Percentiles rank a stretch among this genome's conserved stretches.
These are phyloP conservation scores for Podaxis rugospora DNA, from an alignment of 768 basidiomycete genomes.

Conservation along the genomic window DNA sequence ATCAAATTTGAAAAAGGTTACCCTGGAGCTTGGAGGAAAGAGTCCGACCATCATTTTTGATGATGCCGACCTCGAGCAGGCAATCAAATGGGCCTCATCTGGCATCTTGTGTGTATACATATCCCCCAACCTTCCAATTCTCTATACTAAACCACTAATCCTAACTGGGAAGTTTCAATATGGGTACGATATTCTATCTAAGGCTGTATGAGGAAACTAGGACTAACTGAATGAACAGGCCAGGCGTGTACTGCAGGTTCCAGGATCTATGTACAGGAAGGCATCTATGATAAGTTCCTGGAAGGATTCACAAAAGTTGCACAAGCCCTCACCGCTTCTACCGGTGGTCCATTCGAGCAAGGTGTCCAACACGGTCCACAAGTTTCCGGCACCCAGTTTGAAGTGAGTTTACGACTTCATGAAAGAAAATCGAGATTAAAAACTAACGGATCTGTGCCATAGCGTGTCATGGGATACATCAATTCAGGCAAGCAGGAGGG, in stretches of 20 bases:
- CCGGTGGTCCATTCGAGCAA: slow-evolving; percentile 62
- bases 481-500: slow-evolving; percentile 69
- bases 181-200: slow-evolving; percentile 15
- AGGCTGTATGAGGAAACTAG: background rate
- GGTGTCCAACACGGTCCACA: slow-evolving; percentile 66
- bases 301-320: slow-evolving; percentile 47
- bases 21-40: slow-evolving; percentile 76
- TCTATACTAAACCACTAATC: background rate
- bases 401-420: slow-evolving; percentile 32
- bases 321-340: slow-evolving; percentile 39
- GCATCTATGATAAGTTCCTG: slow-evolving; percentile 78
- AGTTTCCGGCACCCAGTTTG: slow-evolving; percentile 63
- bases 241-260: slow-evolving; percentile 81
- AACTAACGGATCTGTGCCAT: background rate
- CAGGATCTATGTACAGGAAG: slow-evolving; percentile 75
- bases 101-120: slow-evolving; percentile 53
- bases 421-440: background rate
- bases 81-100: slow-evolving; percentile 35
- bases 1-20: slow-evolving; percentile 74
- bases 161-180: slow-evolving; percentile 19
- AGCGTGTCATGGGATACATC: slow-evolving; percentile 80
- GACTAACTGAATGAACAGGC: slow-evolving; percentile 20
- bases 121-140: background rate
- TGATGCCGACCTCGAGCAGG: background rate
- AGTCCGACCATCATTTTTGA: slow-evolving; percentile 43